phyloP scores from a whole-genome alignment of 2,329 filamentous ascomycete genomes.

The Aspergillus niger region DNA sequence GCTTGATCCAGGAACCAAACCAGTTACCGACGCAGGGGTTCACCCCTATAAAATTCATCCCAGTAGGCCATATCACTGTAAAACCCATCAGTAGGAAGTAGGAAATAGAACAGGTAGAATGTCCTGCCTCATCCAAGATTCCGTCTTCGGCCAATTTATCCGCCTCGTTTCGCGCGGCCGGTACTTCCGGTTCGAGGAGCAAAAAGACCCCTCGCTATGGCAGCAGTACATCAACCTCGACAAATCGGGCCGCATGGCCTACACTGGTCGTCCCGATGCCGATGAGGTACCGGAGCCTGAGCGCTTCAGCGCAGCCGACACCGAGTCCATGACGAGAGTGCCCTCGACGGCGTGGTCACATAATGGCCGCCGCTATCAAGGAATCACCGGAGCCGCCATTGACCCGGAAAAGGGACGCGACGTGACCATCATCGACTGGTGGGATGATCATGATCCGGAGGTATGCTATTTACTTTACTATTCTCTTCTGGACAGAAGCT shows the following conservation, averaged over 20 bases:
- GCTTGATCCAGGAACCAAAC: background rate
- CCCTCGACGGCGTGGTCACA: conserved; percentile 21
- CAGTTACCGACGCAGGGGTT: too few relatives aligned
- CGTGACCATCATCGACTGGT: conserved; percentile 55
- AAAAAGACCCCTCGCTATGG: conserved; percentile 54
- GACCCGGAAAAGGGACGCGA: conserved; percentile 58
- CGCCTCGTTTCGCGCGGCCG: conserved; percentile 44
- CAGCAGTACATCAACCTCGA: conserved; percentile 52
- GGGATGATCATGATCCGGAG: conserved; percentile 47
- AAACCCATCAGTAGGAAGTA: background rate
- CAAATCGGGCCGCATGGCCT: conserved; percentile 52
- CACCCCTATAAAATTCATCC: background rate
- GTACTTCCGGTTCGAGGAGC: conserved; percentile 44
- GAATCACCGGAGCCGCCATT: conserved; percentile 45
- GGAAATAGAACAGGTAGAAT: background rate
- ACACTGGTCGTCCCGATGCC: conserved; percentile 39
- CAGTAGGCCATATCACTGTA: background rate
- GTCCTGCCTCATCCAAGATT: conserved; percentile 47
- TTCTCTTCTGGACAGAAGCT: background rate
- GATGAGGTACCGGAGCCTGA: conserved; percentile 39
- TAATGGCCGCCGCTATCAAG: conserved; percentile 33
- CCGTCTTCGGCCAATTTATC: conserved; percentile 43
- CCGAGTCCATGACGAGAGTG: conserved; percentile 10
- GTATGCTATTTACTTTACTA: conserved; percentile 19
- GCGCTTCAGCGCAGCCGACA: conserved; percentile 19